Conservation (phyloP, 2,329 filamentous ascomycete genomes). For the Eutypa lata region DNA sequence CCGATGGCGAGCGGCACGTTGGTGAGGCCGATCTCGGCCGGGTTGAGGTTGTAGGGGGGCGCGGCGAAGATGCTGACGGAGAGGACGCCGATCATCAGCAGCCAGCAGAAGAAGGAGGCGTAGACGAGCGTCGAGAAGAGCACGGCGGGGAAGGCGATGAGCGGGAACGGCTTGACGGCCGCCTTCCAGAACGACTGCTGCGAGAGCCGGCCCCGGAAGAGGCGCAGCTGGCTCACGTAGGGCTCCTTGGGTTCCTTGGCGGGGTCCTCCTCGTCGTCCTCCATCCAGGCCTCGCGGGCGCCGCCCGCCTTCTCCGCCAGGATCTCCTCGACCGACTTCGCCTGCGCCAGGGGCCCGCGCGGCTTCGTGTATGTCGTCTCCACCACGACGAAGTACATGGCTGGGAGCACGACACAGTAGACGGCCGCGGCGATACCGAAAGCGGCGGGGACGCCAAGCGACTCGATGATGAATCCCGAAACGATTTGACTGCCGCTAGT, state of each 20-base stretch:
- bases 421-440: constrained; percentile 38
- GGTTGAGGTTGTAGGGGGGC: constrained; percentile 19
- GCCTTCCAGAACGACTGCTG: constrained; percentile 24
- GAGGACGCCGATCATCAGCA: constrained; percentile 20
- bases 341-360: background rate
- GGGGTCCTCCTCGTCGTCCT: constrained; percentile 12
- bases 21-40: constrained; percentile 19
- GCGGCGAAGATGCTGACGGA: constrained; percentile 20
- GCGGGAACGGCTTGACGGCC: constrained; percentile 22
- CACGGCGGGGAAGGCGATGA: constrained; percentile 23
- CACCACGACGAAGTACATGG: constrained; percentile 42
- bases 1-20: constrained; percentile 18
- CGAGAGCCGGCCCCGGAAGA: constrained; percentile 25
- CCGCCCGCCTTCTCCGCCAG: constrained; percentile 1
- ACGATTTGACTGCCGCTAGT: constrained; percentile 36
- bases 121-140: constrained; percentile 23
- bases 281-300: background rate
- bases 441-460: constrained; percentile 30
- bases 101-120: constrained; percentile 22
- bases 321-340: constrained; percentile 6
- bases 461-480: constrained; percentile 34
- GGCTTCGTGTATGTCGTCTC: constrained; percentile 36
- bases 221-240: constrained; percentile 17
- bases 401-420: constrained; percentile 35
- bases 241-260: constrained; percentile 13